A percentile compares a stretch with the other conserved stretches of the same genome.
phyloP scores from a whole-genome alignment of 1,284 basidiomycete genomes.

The Ceratobasidium sp. region DNA sequence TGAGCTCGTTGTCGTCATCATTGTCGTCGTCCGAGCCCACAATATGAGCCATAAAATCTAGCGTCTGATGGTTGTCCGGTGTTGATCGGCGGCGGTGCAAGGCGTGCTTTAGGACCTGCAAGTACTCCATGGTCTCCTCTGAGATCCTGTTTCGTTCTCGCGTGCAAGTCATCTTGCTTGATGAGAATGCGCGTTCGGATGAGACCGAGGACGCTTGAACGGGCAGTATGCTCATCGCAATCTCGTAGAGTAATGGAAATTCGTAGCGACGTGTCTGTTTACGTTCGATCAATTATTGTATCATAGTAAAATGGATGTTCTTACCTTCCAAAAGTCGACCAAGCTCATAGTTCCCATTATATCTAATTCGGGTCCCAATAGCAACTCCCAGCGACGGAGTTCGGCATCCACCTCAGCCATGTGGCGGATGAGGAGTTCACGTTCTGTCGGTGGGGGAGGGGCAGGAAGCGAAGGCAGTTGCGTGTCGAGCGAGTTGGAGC shows the following conservation, averaged over 20 bases:
- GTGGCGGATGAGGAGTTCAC: neutral
- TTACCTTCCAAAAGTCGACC: slow-evolving; percentile 35
- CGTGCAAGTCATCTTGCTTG: slow-evolving; percentile 35
- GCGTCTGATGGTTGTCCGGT: neutral
- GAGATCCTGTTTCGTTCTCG: slow-evolving; percentile 31
- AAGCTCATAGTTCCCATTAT: slow-evolving; percentile 18
- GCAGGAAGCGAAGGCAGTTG: too few relatives aligned
- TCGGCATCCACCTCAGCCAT: slow-evolving; percentile 31
- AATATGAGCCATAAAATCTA: slow-evolving; percentile 22
- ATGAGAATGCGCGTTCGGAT: slow-evolving; percentile 30
- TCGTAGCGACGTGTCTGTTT: slow-evolving; percentile 12
- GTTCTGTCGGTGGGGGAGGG: neutral
- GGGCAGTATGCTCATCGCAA: slow-evolving; percentile 17
- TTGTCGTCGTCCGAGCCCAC: slow-evolving; percentile 2
- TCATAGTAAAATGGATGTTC: neutral
- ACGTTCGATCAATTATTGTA: neutral
- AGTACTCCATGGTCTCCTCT: slow-evolving; percentile 35
- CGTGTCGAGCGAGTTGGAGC: neutral
- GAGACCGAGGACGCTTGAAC: slow-evolving; percentile 33
- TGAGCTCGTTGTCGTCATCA: neutral
- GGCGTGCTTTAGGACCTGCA: slow-evolving; percentile 26
- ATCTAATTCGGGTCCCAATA: neutral
- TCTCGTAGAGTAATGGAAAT: slow-evolving; percentile 21
- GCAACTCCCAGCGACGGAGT: slow-evolving; percentile 21
- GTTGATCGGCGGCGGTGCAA: slow-evolving; percentile 12